Evolutionary conservation across 2,329 filamentous ascomycete species (phyloP), one percentile per base, ranked within the genome.

Genomic region (Magnaporthiopsis rhizophila): DNA sequence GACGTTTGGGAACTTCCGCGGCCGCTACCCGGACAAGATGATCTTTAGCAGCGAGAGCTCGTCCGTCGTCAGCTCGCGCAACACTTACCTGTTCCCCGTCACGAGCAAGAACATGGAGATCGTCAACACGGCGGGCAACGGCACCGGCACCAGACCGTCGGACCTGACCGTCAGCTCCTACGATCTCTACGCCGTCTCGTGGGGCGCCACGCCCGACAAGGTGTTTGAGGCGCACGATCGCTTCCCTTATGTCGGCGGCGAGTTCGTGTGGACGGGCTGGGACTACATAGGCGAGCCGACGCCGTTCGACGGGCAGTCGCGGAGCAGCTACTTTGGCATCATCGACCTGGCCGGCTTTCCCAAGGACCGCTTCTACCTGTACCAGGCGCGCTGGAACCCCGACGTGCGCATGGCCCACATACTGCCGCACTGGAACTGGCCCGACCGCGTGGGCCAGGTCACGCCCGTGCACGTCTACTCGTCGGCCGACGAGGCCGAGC

Each of bases 361-460:
- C 64, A 86, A 86, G 71, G 82, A 85, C 65, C 75, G 83, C 1
- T 85, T 80, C 70, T 84, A 77, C 67, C 68, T 85, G 4, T 86
- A 85, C 66, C 83, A 85, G 68, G 71, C 81, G 0, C 78, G 81
- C 9, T 86, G 83, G 83, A 73, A 78, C 3, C 74, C 82, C 0
- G 77, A 81, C 21, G 64, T 82, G 0, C 72, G 68, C 1, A 77
- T 80, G 71, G 82, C 80, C 3, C 81, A 85, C 67, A 79, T 85
- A 24, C 75, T 85, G 0, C 83, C 83, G 2, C 83, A 85, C 68
- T 85, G 83, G 83, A 83, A 75, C 21, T 86, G 81, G 80, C 78
- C 80, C 0, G 77, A 79, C 21, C 73, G 81, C 0, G 74, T 75
- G 0, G 80, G 80, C 1, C 66, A 78, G 64, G 73, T 78, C 1